Conservation (phyloP, 768 basidiomycete genomes). For the Trametes villosa region DNA sequence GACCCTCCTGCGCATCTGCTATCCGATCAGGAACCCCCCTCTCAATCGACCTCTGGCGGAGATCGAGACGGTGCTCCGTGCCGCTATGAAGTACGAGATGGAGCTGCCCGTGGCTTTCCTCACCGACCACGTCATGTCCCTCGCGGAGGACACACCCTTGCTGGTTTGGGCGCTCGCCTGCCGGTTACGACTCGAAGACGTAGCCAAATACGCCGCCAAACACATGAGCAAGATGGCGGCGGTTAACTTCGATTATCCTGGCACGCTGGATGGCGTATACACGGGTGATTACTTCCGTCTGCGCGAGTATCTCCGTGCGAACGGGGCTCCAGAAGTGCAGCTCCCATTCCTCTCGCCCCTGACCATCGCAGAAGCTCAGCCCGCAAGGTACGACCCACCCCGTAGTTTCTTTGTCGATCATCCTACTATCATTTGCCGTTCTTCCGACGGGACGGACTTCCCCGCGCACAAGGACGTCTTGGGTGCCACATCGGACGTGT, state of each 20-base stretch:
- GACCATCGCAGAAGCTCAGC: neutral
- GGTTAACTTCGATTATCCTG: neutral
- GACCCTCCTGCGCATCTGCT: slow-evolving; percentile 24
- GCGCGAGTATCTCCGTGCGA: neutral
- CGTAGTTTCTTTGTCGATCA: no score
- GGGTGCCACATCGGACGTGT: slow-evolving; percentile 35
- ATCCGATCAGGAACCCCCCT: slow-evolving; percentile 15
- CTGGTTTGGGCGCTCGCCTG: slow-evolving; percentile 38
- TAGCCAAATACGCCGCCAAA: slow-evolving; percentile 27
- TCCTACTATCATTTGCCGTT: slow-evolving; percentile 57
- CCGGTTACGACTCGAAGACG: slow-evolving; percentile 32
- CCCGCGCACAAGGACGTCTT: slow-evolving; percentile 38
- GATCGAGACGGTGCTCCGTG: slow-evolving; percentile 2
- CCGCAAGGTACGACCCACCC: no score
- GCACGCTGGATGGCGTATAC: neutral
- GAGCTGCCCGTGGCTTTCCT: neutral
- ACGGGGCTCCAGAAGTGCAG: neutral
- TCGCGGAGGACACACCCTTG: slow-evolving; percentile 18
- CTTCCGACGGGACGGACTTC: slow-evolving; percentile 52
- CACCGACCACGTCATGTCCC: neutral
- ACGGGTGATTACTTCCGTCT: slow-evolving; percentile 15
- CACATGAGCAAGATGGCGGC: neutral
- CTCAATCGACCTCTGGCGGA: neutral
- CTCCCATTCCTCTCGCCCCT: neutral
- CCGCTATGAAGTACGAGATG: slow-evolving; percentile 19